phyloP scores from a whole-genome alignment of 2,329 filamentous ascomycete genomes.

The Phyllosticta citribraziliensis region DNA sequence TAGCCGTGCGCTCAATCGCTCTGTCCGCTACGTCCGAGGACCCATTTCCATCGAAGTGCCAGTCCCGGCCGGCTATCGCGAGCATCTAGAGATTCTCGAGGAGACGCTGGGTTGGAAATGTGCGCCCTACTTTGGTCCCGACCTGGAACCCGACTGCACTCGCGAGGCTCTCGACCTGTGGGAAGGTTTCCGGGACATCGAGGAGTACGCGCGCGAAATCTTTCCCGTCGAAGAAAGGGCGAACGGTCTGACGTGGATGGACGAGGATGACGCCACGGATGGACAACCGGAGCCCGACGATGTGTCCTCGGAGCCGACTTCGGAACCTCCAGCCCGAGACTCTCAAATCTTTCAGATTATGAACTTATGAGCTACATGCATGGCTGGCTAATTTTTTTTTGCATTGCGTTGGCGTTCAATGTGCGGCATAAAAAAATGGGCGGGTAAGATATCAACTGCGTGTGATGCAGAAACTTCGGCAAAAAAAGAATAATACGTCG shows the following conservation, averaged over 20 bases:
- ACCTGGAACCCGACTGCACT: slow-evolving; percentile 53
- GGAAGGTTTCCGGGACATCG: slow-evolving; percentile 82
- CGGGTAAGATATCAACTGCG: not conserved
- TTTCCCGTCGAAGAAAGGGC: slow-evolving; percentile 92
- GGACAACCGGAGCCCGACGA: slow-evolving; percentile 2
- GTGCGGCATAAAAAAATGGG: slow-evolving; percentile 1
- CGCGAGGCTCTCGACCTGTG: slow-evolving; percentile 71
- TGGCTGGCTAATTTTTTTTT: slow-evolving; percentile 5
- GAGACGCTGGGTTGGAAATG: slow-evolving; percentile 48
- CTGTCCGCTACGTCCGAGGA: slow-evolving; percentile 66
- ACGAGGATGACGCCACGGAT: slow-evolving; percentile 31
- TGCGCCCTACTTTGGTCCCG: slow-evolving; percentile 54
- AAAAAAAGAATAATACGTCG: slow-evolving; percentile 3
- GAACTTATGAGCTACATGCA: slow-evolving; percentile 6
- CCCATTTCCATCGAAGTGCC: slow-evolving; percentile 78
- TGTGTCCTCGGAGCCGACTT: not conserved
- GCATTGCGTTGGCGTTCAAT: slow-evolving; percentile 11
- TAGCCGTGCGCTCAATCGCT: slow-evolving; percentile 64
- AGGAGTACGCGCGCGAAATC: slow-evolving; percentile 90
- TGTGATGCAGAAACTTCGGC: not conserved
- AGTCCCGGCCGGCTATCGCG: slow-evolving; percentile 78
- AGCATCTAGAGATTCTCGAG: slow-evolving; percentile 65
- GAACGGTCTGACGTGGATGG: slow-evolving; percentile 92
- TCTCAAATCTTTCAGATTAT: slow-evolving; percentile 11
- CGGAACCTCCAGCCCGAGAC: slow-evolving; percentile 1